phyloP scores from a whole-genome alignment of 345 rosid species.

The Rhizophora apiculata region DNA sequence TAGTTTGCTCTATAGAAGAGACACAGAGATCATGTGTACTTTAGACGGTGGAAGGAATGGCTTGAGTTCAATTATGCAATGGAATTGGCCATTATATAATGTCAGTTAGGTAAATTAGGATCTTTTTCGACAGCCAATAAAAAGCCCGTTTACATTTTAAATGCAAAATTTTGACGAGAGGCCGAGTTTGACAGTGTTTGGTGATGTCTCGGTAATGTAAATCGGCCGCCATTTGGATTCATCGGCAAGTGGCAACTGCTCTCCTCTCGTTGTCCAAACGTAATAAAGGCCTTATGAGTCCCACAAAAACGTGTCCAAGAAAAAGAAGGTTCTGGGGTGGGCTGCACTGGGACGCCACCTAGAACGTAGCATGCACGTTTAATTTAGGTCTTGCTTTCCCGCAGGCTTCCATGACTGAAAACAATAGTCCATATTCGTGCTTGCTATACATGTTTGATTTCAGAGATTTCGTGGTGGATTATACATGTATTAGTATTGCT shows the following conservation, averaged over 20 bases:
- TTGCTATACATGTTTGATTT: background rate
- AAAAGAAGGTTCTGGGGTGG: background rate
- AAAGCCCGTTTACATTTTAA: too few species aligned
- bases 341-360: background rate
- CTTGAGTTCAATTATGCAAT: background rate
- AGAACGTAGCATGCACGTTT: constrained; percentile 28
- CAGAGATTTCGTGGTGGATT: background rate
- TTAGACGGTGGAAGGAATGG: background rate
- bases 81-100: background rate
- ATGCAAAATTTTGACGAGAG: background rate
- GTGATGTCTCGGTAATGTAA: background rate
- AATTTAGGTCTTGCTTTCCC: constrained; percentile 8
- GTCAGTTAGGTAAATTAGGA: constrained; percentile 37
- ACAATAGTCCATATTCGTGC: background rate
- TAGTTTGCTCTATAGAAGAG: background rate
- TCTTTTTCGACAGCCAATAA: constrained; percentile 14
- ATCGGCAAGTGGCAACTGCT: background rate
- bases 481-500: too few species aligned
- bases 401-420: constrained; percentile 13
- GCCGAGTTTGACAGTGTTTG: constrained; percentile 15
- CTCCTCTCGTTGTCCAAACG: background rate
- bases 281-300: background rate
- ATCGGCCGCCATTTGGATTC: constrained; percentile 32
- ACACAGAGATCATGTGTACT: background rate
- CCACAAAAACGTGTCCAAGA: constrained; percentile 10